Base-by-base conservation (phyloP, 176 grass and related monocot species). In the Eleusine indica region DNA sequence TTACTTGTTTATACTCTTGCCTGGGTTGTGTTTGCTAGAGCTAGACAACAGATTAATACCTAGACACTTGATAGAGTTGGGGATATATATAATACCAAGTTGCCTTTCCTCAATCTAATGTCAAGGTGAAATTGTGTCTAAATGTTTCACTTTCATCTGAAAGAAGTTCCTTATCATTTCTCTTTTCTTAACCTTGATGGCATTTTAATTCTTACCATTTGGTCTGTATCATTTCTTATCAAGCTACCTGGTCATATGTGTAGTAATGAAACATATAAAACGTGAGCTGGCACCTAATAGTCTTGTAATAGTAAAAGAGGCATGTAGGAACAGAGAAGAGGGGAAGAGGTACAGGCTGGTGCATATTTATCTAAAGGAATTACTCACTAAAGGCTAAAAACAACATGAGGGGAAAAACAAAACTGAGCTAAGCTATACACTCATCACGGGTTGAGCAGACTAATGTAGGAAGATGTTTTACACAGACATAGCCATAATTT, bases 221-320 rank as follows among this genome's bases (percentile, higher is more conserved):
- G 42, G 5, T 62, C 48, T 51, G 52, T 56, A 17, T 19, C 43
- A 18, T 37, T 66, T 80, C 13, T 56, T 78, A 29, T 4, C 8
- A 19, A 48, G 37, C 6, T 66, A 66, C 65, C 16, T 71, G 75
- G 47, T 39, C 63, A 19, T 46, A 35, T 2, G 32, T 35, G 32
- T 83, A 22, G 51, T 21, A 44, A 12, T 72, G 71, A 77, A 75
- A 48, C 28, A 41, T 73, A 51, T 51, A 51, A 35, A 35, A 35
- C 13, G 13, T 51, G 9, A 56, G 16, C 17, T 56, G 5, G 0
- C 17, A 56, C 17, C 17, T 56, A 19, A 56, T 5, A 56, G 5
- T 1, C 17, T 19, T 56, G 53, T 56, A 5, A 35, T 19, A 56
- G 3, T 5, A 56, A 4, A 56, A 56, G 16, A 19, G 16, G 53